phyloP scores from a whole-genome alignment of 208 protist genomes.

The Acanthamoeba triangularis region DNA sequence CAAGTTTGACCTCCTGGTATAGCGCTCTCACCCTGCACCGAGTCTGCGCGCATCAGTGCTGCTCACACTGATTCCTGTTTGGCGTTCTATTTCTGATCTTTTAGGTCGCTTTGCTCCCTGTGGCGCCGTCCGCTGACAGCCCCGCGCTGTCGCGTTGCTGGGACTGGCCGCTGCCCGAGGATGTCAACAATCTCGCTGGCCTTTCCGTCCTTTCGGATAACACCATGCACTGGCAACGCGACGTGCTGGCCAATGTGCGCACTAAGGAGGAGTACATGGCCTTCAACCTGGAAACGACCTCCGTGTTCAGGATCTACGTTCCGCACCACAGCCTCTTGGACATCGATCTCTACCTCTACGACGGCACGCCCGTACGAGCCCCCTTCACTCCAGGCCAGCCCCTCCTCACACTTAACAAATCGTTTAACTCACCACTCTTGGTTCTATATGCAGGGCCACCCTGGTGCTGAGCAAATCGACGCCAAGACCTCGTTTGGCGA shows the following conservation, averaged over 20 bases:
- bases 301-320: constrained; percentile 63
- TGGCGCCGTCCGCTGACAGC: constrained; percentile 1
- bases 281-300: background rate
- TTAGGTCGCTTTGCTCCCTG: constrained; percentile 37
- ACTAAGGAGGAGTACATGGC: constrained; percentile 44
- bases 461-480: background rate
- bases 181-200: background rate
- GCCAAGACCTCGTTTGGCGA: constrained; percentile 21
- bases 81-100: too few species aligned
- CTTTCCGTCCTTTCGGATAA: constrained; percentile 1
- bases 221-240: constrained; percentile 18
- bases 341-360: constrained; percentile 65
- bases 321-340: constrained; percentile 12
- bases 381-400: background rate
- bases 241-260: constrained; percentile 45
- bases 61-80: too few species aligned
- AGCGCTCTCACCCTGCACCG: too few species aligned
- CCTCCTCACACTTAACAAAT: background rate
- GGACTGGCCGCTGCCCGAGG: constrained; percentile 32
- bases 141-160: background rate
- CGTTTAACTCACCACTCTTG: background rate
- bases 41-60: too few species aligned
- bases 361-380: constrained; percentile 22
- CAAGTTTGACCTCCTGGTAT: background rate
- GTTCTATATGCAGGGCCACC: background rate